These are phyloP conservation scores for Obelidium mucronatum DNA, from an alignment of 192 early-diverging fungal species.

Conservation along the genomic window DNA sequence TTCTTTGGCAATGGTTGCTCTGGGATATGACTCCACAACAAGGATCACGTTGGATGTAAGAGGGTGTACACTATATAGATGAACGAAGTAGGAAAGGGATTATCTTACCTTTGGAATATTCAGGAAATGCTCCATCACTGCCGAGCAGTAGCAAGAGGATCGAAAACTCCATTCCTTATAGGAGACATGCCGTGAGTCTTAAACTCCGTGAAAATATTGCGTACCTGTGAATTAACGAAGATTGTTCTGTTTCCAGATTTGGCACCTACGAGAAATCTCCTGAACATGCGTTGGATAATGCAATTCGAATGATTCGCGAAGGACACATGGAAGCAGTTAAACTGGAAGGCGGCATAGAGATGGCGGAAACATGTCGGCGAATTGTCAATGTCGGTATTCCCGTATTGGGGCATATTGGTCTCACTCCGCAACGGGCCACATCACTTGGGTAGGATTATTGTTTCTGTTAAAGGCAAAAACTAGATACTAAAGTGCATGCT, in stretches of 20 bases:
- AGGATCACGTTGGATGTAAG: slow-evolving; percentile 85
- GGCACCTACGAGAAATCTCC: slow-evolving; percentile 87
- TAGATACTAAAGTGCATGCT: background rate
- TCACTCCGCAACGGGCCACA: slow-evolving; percentile 92
- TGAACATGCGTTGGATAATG: slow-evolving; percentile 75
- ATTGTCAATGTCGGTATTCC: slow-evolving; percentile 91
- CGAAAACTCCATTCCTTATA: slow-evolving; percentile 78
- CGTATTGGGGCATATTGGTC: slow-evolving; percentile 92
- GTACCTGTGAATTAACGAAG: background rate
- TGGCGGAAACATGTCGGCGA: slow-evolving; percentile 75
- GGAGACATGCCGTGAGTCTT: slow-evolving; percentile 78
- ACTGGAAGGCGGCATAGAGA: slow-evolving; percentile 92
- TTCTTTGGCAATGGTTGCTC: slow-evolving; percentile 95
- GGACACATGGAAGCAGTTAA: slow-evolving; percentile 95
- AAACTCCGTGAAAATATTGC: background rate
- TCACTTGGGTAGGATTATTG: slow-evolving; percentile 67
- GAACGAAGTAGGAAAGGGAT: too few species aligned
- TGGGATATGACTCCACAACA: slow-evolving; percentile 88
- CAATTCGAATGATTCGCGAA: slow-evolving; percentile 88
- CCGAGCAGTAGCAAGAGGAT: slow-evolving; percentile 85
- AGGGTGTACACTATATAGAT: too few species aligned
- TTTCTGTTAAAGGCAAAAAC: background rate
- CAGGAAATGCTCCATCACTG: slow-evolving; percentile 97
- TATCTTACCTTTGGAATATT: too few species aligned
- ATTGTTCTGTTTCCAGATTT: slow-evolving; percentile 30